Percentiles rank a stretch among this genome's conserved stretches.
Conservation (phyloP, 225 moss, liverwort and hornwort species). For the Straminergon stramineum region DNA sequence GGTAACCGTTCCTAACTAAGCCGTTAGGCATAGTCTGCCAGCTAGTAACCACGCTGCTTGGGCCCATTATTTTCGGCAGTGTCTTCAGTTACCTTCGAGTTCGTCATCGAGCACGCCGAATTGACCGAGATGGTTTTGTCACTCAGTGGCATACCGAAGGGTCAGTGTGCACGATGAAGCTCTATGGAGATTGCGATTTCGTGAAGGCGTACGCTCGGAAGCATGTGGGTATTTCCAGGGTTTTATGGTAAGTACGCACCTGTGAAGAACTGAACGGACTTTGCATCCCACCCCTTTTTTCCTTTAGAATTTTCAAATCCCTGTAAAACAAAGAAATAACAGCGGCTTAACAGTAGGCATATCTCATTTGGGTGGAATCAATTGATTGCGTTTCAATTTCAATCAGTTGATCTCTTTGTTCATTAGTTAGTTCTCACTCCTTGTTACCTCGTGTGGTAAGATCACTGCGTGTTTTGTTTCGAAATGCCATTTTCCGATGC, state of each 20-base stretch:
- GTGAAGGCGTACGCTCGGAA: not conserved
- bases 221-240: not conserved
- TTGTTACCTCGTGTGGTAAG: not conserved
- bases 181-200: not conserved
- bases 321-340: not conserved
- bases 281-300: not conserved
- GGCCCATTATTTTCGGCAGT: not conserved
- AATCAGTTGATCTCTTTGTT: not conserved
- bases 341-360: not conserved
- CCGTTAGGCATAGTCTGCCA: not conserved
- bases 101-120: not conserved
- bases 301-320: not conserved
- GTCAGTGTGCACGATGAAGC: not conserved
- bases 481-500: not conserved
- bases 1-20: slow-evolving; percentile 19
- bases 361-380: not conserved
- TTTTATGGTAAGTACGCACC: not conserved
- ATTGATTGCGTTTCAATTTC: not conserved
- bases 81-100: not conserved
- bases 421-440: not conserved
- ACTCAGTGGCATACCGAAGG: not conserved
- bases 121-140: not conserved
- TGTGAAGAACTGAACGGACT: not conserved
- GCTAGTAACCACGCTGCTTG: not conserved
- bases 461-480: not conserved